A percentile compares a stretch with the other conserved stretches of the same genome.
Conservation (phyloP, 2,329 filamentous ascomycete genomes). For the Dothideomycetidae sp. region DNA sequence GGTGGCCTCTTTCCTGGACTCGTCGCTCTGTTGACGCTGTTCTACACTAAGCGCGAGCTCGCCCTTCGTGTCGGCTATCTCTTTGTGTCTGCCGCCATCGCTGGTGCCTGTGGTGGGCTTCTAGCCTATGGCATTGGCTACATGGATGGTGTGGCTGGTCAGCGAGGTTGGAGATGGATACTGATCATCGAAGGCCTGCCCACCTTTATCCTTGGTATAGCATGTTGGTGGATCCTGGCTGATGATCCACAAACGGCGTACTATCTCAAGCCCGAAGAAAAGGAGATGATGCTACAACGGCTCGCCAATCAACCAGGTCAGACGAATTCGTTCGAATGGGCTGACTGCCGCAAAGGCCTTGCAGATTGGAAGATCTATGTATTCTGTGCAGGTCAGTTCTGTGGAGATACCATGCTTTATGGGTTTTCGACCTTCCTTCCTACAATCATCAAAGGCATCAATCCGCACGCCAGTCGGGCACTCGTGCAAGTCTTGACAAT, state of each 20-base stretch:
- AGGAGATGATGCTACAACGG: slow-evolving; percentile 39
- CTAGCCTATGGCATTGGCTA: slow-evolving; percentile 60
- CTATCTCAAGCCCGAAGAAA: slow-evolving; percentile 46
- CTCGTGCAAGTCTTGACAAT: slow-evolving; percentile 65
- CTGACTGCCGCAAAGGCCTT: slow-evolving; percentile 52
- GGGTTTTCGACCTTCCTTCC: slow-evolving; percentile 66
- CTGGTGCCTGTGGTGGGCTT: slow-evolving; percentile 57
- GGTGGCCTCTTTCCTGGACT: slow-evolving; percentile 57
- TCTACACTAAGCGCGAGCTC: slow-evolving; percentile 61
- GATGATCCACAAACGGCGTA: slow-evolving; percentile 52
- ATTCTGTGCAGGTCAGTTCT: slow-evolving; percentile 57
- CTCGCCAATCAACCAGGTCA: slow-evolving; percentile 37
- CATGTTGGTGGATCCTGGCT: slow-evolving; percentile 44
- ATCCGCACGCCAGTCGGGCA: slow-evolving; percentile 44
- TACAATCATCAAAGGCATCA: slow-evolving; percentile 60
- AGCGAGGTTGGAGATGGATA: slow-evolving; percentile 59
- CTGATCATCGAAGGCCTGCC: slow-evolving; percentile 48
- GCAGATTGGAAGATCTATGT: slow-evolving; percentile 63
- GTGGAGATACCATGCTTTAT: slow-evolving; percentile 61
- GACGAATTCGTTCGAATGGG: slow-evolving; percentile 39
- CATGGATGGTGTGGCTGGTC: slow-evolving; percentile 52
- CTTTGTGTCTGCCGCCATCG: slow-evolving; percentile 55
- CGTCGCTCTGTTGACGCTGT: slow-evolving; percentile 57
- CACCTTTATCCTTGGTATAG: slow-evolving; percentile 40
- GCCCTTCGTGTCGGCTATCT: slow-evolving; percentile 60